Evolutionary conservation across 2,329 filamentous ascomycete species (phyloP).

Genomic region (Zasmidium citrigriseum): DNA sequence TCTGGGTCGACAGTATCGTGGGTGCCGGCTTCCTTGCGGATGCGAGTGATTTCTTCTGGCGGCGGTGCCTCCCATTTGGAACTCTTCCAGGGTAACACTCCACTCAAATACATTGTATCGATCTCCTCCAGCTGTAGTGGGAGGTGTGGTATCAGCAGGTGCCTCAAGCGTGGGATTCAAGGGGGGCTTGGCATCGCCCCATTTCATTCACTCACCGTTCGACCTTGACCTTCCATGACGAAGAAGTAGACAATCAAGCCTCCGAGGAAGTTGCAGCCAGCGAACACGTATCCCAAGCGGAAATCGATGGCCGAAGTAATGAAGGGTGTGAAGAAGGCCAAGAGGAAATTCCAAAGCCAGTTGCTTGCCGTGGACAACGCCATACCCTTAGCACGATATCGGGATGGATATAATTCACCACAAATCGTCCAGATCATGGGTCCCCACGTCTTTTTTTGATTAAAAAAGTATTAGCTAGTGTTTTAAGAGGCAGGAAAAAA

Average conservation of each 20-base stretch:
- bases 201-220: too few species aligned
- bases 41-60: constrained; percentile 29
- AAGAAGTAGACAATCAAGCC: constrained; percentile 73
- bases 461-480: too few species aligned
- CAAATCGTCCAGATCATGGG: constrained; percentile 64
- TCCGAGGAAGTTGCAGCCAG: constrained; percentile 68
- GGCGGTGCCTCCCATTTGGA: constrained; percentile 34
- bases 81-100: constrained; percentile 32
- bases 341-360: constrained; percentile 49
- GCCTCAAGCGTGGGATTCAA: too few species aligned
- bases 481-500: too few species aligned
- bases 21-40: constrained; percentile 16
- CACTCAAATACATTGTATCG: constrained; percentile 70
- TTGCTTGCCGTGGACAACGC: constrained; percentile 63
- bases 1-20: not conserved
- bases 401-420: constrained; percentile 53
- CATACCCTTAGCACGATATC: constrained; percentile 49
- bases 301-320: constrained; percentile 72
- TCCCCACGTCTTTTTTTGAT: constrained; percentile 71
- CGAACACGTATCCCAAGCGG: constrained; percentile 74
- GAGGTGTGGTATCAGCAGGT: constrained; percentile 22
- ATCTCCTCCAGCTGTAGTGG: constrained; percentile 64
- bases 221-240: constrained; percentile 71
- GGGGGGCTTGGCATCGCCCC: too few species aligned
- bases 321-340: constrained; percentile 74